These are phyloP conservation scores for Xylaria bambusicola DNA, from an alignment of 495 filamentous ascomycete species.

Conservation along the genomic window DNA sequence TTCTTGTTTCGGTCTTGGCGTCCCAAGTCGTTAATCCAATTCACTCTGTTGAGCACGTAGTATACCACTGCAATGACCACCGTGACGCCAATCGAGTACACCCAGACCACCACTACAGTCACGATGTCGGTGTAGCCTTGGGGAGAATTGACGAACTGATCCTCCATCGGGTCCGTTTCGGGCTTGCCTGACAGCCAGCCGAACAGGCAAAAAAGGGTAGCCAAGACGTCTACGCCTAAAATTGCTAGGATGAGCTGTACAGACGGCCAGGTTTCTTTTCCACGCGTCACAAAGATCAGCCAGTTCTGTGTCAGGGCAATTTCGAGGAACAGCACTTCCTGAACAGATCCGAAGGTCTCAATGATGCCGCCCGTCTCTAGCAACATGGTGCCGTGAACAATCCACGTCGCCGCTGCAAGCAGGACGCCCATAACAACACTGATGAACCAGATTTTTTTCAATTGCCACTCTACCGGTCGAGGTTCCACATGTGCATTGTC, in stretches of 20 bases:
- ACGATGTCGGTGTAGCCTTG: conserved; percentile 72
- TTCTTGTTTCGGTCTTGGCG: conserved; percentile 72
- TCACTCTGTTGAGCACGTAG: conserved; percentile 69
- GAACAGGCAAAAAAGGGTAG: conserved; percentile 78
- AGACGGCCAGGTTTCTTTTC: conserved; percentile 78
- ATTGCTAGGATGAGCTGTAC: conserved; percentile 78
- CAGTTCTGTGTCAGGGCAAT: conserved; percentile 93
- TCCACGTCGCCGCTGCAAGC: conserved; percentile 79
- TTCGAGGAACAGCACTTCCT: conserved; percentile 83
- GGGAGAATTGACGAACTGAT: conserved; percentile 37
- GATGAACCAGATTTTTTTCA: conserved; percentile 89
- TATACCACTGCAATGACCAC: conserved; percentile 80
- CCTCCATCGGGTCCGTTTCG: conserved; percentile 24
- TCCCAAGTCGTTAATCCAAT: conserved; percentile 72
- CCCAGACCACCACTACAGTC: conserved; percentile 78
- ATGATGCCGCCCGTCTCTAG: conserved; percentile 71
- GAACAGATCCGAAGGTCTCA: conserved; percentile 77
- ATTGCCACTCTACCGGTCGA: conserved; percentile 88
- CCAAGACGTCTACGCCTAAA: conserved; percentile 74
- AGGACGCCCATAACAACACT: conserved; percentile 77
- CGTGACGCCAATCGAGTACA: conserved; percentile 74
- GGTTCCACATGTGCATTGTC: conserved; percentile 86
- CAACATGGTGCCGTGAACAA: conserved; percentile 76
- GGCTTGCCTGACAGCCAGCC: conserved; percentile 69
- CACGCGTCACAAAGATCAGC: conserved; percentile 93